A percentile compares a stretch with the other conserved stretches of the same genome.
phyloP scores from a whole-genome alignment of 2,329 filamentous ascomycete genomes.

The Proliferodiscus dingleyae region DNA sequence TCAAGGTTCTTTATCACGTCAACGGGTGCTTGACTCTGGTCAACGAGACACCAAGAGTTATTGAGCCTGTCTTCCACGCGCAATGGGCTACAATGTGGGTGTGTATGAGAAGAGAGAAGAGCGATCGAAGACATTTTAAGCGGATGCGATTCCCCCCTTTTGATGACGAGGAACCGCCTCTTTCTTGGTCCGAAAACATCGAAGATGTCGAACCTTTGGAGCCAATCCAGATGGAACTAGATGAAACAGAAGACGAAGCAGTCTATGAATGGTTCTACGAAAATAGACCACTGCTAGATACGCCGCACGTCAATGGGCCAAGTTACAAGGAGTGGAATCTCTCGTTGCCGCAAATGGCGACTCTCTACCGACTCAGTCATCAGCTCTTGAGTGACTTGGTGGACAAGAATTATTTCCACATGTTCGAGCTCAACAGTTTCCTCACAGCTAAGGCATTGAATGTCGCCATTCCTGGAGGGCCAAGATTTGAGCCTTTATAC shows the following conservation, averaged over 20 bases:
- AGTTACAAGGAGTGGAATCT: slow-evolving; percentile 98
- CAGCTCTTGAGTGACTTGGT: slow-evolving; percentile 87
- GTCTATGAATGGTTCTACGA: slow-evolving; percentile 99
- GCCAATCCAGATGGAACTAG: slow-evolving; percentile 97
- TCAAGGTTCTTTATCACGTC: slow-evolving; percentile 97
- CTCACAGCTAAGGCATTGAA: slow-evolving; percentile 95
- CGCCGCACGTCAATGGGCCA: slow-evolving; percentile 88
- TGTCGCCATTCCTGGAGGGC: slow-evolving; percentile 94
- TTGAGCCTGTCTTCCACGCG: slow-evolving; percentile 95
- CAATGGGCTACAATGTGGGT: slow-evolving; percentile 99
- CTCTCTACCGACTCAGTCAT: slow-evolving; percentile 84
- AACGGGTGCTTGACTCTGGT: slow-evolving; percentile 96
- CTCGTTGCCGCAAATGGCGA: slow-evolving; percentile 90
- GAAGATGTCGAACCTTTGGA: slow-evolving; percentile 97
- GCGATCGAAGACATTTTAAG: slow-evolving; percentile 92
- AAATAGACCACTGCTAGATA: slow-evolving; percentile 83
- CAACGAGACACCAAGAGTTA: slow-evolving; percentile 93
- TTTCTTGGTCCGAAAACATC: slow-evolving; percentile 98
- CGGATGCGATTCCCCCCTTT: slow-evolving; percentile 98
- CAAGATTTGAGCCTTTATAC: slow-evolving; percentile 93
- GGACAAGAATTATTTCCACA: slow-evolving; percentile 96
- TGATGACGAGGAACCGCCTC: slow-evolving; percentile 93
- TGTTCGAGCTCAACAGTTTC: slow-evolving; percentile 94
- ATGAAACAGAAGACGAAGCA: slow-evolving; percentile 85
- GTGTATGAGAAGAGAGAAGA: slow-evolving; percentile 96